Conservation (phyloP, 1,284 basidiomycete species). For the Irpex lacteus region DNA sequence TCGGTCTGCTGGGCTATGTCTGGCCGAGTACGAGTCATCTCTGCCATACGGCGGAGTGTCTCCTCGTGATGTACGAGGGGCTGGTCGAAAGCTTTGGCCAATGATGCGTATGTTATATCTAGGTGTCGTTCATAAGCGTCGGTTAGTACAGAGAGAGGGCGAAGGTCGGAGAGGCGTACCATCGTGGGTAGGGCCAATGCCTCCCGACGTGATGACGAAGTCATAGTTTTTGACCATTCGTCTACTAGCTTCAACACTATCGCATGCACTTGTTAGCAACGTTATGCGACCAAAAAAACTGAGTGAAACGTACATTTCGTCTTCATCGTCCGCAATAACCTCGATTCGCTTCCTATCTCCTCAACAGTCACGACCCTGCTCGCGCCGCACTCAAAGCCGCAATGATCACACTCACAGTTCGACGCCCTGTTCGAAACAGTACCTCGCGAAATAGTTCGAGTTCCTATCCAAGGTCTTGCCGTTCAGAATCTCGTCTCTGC, state of each 20-base stretch:
- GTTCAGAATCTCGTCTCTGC: conserved; percentile 80
- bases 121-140: neutral
- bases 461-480: conserved; percentile 90
- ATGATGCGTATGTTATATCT: conserved; percentile 89
- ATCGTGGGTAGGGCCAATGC: conserved; percentile 87
- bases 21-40: conserved; percentile 51
- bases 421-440: conserved; percentile 85
- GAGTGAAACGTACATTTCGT: conserved; percentile 68
- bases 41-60: conserved; percentile 77
- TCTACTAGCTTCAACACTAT: conserved; percentile 78
- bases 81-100: conserved; percentile 84
- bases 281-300: conserved; percentile 7
- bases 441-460: conserved; percentile 81
- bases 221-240: conserved; percentile 84
- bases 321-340: conserved; percentile 88
- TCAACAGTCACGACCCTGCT: neutral
- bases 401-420: conserved; percentile 60
- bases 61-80: conserved; percentile 77
- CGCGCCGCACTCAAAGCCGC: neutral
- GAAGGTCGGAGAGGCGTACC: conserved; percentile 39
- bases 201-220: conserved; percentile 85
- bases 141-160: neutral
- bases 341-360: conserved; percentile 76
- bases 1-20: conserved; percentile 59
- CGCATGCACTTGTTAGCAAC: neutral